Base-by-base conservation (phyloP, 371 early-diverging fungal genomes). In the Rhizopus sp. region DNA sequence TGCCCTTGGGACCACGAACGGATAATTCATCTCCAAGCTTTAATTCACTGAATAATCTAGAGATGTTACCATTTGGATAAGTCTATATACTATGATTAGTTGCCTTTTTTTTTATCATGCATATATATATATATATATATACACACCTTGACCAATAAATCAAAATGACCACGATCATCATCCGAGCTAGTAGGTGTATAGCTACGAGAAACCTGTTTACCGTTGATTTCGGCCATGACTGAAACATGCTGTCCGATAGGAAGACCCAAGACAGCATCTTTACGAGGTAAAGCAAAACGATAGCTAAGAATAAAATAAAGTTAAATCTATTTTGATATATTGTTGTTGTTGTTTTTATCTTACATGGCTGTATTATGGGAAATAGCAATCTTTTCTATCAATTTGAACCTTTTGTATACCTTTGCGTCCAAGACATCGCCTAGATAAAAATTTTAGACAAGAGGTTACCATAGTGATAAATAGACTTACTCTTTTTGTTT, bases 241-340 rank as follows among this genome's bases (percentile, higher is more conserved):
- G 93, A 91, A 60, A 97, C 88, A 69, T 96, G 97, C 78, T 94
- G 96, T 17, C 97, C 97, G 61, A 92, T 93, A 54, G 95, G 95
- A 63, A 96, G 81, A 30, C 95, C 95, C 41, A 96, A 80, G 42
- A 75, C 58, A 42, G 78, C 77, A 53, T 88, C 85, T 50, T 81
- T 73, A 44, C 55, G 66, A 10, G 93, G 92, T 41, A 96, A 82
- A 32, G 73, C 88, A 68, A 96, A 93, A 55, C 93, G 93, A 78
- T 95, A 95, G 65, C 93, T 92, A 59, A 50, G 34, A 23, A 40
- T 39, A 44, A 40, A 53, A 6, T 13, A 47, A 5, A 5, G 6
- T 23, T 32, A 3, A 46, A 7, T 17, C 15, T 13, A 46, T 33
- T 12, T 7, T 40, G 15, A 37, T n/a, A 23, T 4, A 15, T 34